Percentiles rank a stretch among this genome's conserved stretches.
phyloP scores from a whole-genome alignment of 2,329 filamentous ascomycete genomes.

The Septoria linicola region DNA sequence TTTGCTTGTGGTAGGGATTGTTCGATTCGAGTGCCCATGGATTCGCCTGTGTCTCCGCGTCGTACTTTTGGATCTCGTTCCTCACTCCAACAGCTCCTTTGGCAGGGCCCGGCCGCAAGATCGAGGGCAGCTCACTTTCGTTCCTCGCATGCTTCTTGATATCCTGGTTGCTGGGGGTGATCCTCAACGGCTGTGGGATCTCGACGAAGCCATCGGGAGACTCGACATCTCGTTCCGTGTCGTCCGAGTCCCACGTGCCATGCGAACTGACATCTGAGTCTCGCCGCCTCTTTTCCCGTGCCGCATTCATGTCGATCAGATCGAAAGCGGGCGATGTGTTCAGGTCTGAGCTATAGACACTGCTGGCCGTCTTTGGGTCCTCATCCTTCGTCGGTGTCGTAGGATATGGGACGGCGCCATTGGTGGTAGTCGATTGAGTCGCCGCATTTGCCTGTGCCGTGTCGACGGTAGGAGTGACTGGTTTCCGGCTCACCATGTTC shows the following conservation, averaged over 20 bases:
- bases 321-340: slow-evolving; percentile 42
- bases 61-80: slow-evolving; percentile 24
- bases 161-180: slow-evolving; percentile 28
- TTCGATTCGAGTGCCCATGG: slow-evolving; percentile 31
- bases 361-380: slow-evolving; percentile 29
- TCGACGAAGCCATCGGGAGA: slow-evolving; percentile 25
- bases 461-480: slow-evolving; percentile 40
- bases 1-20: slow-evolving; percentile 26
- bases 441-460: slow-evolving; percentile 39
- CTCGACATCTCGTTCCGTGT: slow-evolving; percentile 21
- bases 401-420: slow-evolving; percentile 47
- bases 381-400: slow-evolving; percentile 41
- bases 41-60: slow-evolving; percentile 31
- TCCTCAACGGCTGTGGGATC: slow-evolving; percentile 33
- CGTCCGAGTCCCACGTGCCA: slow-evolving; percentile 39
- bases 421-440: slow-evolving; percentile 22
- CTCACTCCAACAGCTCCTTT: slow-evolving; percentile 17
- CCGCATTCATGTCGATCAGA: slow-evolving; percentile 39
- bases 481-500: slow-evolving; percentile 48
- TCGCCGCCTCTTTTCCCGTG: slow-evolving; percentile 27
- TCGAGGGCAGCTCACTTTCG: slow-evolving; percentile 30
- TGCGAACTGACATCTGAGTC: slow-evolving; percentile 41
- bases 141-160: slow-evolving; percentile 20
- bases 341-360: slow-evolving; percentile 39
- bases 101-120: slow-evolving; percentile 30